phyloP scores from a whole-genome alignment of 2,329 filamentous ascomycete species.

The Zymoseptoria passerinii region DNA sequence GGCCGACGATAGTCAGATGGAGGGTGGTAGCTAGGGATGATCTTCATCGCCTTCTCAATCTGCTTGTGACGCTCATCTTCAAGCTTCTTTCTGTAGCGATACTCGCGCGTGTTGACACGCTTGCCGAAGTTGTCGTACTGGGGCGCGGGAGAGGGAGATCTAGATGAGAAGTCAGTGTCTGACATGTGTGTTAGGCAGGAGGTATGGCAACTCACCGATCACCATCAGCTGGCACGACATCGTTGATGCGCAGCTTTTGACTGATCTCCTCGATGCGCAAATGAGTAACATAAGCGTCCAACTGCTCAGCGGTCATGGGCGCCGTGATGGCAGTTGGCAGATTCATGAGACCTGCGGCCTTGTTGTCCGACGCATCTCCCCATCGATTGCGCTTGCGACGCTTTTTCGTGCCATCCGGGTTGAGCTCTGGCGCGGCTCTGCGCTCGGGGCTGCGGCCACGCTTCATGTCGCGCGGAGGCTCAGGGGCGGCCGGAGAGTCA shows the following conservation, averaged over 20 bases:
- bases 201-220: slow-evolving; percentile 61
- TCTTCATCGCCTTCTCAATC: slow-evolving; percentile 98
- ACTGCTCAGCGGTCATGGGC: slow-evolving; percentile 96
- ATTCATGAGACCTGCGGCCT: slow-evolving; percentile 95
- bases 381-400: slow-evolving; percentile 98
- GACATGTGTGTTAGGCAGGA: background rate
- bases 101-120: slow-evolving; percentile 98
- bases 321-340: slow-evolving; percentile 92
- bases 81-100: slow-evolving; percentile 93
- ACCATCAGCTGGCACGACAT: slow-evolving; percentile 93
- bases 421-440: slow-evolving; percentile 27
- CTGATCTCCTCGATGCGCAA: slow-evolving; percentile 98
- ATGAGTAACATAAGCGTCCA: slow-evolving; percentile 94
- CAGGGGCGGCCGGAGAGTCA: slow-evolving; percentile 28
- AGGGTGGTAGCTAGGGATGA: slow-evolving; percentile 98
- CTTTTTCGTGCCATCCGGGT: slow-evolving; percentile 67
- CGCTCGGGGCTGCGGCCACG: slow-evolving; percentile 78
- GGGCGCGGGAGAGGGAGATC: slow-evolving; percentile 88
- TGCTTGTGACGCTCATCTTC: slow-evolving; percentile 98
- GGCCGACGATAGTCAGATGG: slow-evolving; percentile 97
- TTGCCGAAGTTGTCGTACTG: slow-evolving; percentile 99
- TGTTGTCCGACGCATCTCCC: slow-evolving; percentile 96
- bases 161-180: slow-evolving; percentile 32
- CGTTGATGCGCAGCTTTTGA: slow-evolving; percentile 97
- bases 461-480: slow-evolving; percentile 48